Evolutionary conservation across 2,329 filamentous ascomycete species (phyloP), one percentile per base, ranked within the genome.

Genomic region (Botrytis galanthina): DNA sequence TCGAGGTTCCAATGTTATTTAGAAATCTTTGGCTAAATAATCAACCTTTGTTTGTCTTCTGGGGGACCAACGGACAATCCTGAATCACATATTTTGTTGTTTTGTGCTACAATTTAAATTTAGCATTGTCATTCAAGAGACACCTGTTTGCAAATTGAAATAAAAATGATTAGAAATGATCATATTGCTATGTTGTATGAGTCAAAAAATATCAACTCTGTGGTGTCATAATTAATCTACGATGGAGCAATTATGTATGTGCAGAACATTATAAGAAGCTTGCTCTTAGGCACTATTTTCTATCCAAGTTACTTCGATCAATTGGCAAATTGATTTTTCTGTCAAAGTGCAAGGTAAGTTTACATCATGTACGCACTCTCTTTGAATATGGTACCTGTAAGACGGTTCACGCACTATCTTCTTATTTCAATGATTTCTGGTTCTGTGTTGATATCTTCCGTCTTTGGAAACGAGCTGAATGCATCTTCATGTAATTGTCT

Each of bases 61-160:
- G 4, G 0, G 16, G 12, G 16, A 9, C 5, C 1, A 20, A 9
- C 0, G 7, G 4, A 29, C 16, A 9, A 32, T 9, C n/a, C 12
- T 22, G 37, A 22, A 29, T 63, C 37, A 63, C 5, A 29, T 0
- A 29, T 29, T 18, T 3, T 18, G 1, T 16, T 29, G 18, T 29
- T 42, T 26, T 39, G 8, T 20, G 57, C 26, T 4, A 29, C 3
- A 5, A 4, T 29, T 63, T 29, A 29, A n/a, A 22, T 29, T 42
- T 29, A 7, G 9, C 16, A 42, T 63, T 9, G 14, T 18, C 18
- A 63, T 63, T 32, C 26, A 44, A 32, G 37, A 4, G 5, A 18
- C 1, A 18, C 12, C 0, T 20, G 16, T 63, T 63, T 63, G 61
- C 7, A 5, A 29, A n/a, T 44, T 63, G 4, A 18, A 29, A 26